Evolutionary conservation across 2,329 filamentous ascomycete species (phyloP).

Genomic region (Ascochyta viciae-villosae): DNA sequence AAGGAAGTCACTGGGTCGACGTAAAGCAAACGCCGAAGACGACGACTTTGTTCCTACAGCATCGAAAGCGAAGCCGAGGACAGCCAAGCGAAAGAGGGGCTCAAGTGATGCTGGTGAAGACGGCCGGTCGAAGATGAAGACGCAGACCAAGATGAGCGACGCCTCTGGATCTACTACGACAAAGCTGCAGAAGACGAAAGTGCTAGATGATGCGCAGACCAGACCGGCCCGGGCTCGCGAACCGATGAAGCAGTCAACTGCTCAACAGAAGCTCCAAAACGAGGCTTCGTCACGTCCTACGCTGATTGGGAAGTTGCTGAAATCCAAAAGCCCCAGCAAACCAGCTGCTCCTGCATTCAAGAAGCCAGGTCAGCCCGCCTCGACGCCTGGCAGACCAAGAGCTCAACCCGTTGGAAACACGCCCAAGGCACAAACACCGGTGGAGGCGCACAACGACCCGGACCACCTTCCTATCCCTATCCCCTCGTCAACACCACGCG

Average conservation of each 20-base stretch:
- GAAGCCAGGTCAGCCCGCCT: slow-evolving; percentile 25
- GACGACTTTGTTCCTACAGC: slow-evolving; percentile 17
- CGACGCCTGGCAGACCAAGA: slow-evolving; percentile 23
- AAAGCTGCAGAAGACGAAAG: not conserved
- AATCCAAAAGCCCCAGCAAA: slow-evolving; percentile 11
- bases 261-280: slow-evolving; percentile 2
- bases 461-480: slow-evolving; percentile 4
- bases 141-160: not conserved
- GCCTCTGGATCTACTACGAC: not conserved
- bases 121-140: slow-evolving; percentile 7
- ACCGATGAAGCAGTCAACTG: not conserved
- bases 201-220: not conserved
- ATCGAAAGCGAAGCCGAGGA: slow-evolving; percentile 8
- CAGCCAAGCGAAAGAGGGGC: slow-evolving; percentile 19
- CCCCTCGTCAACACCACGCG: slow-evolving; percentile 23
- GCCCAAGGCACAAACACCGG: slow-evolving; percentile 17
- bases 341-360: slow-evolving; percentile 21
- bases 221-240: not conserved
- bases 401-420: slow-evolving; percentile 2
- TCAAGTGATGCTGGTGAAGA: not conserved
- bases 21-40: slow-evolving; percentile 13
- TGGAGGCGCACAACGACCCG: slow-evolving; percentile 1
- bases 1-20: slow-evolving; percentile 5
- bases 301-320: slow-evolving; percentile 24
- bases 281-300: slow-evolving; percentile 10